Base-by-base conservation (phyloP, 257 asterid genomes). In the Solanum rostratum region DNA sequence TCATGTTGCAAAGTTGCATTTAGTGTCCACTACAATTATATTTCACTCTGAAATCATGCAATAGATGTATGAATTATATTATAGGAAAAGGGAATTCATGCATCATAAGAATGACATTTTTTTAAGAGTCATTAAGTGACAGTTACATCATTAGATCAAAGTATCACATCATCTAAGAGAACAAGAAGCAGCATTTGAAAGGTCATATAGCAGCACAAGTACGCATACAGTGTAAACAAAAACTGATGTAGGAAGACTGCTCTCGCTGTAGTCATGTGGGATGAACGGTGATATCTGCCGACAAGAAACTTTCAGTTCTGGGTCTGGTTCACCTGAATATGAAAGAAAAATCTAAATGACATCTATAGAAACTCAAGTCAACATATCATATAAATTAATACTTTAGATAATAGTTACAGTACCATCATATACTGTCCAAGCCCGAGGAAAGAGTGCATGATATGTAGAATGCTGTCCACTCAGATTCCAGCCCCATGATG, bases 401-500 rank as follows among this genome's bases (percentile, higher is more conserved):
- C 68, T 2, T 22, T 15, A 49, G 76, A 79, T 84, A 59, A 81
- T 57, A 46, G 16, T 62, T 29, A 27, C 18, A 24, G 29, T 90
- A 95, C 99, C 99, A 83, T 97, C 99, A 86, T 97, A 97, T 86
- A 97, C 62, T 10, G 99, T 97, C 99, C 99, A 97, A 1, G 99
- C 94, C 89, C 99, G 91, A 4, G 99, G 99, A 91, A 97, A 97
- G 66, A 97, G 89, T 37, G 99, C 99, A 88, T 97, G 99, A 88
- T 97, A 97, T 20, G 99, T 95, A 50, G 99, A 97, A 88, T 94
- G 99, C 86, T 97, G 99, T 39, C 99, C 99, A 66, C 82, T 94
- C 89, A 97, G 88, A 87, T 95, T 95, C 99, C 99, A 97, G 24
- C 98, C 99, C 99, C 99, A 97, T 39, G 99, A 95, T 79, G 98